Base-by-base conservation (phyloP, 2,329 filamentous ascomycete species). In the Rugonectria rugulosa region DNA sequence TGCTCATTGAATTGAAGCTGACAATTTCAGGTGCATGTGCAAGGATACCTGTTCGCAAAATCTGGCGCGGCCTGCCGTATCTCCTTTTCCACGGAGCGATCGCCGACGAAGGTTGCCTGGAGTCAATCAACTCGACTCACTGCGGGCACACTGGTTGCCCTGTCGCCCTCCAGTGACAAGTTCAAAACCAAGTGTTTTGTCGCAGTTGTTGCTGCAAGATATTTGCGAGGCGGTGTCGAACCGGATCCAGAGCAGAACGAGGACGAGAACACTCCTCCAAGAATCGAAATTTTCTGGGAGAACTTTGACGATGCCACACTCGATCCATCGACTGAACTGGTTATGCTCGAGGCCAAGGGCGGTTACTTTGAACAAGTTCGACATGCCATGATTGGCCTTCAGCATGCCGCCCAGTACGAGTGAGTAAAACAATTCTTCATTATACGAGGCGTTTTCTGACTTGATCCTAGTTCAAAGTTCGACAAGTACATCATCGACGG, bases 361-460 rank as follows among this genome's bases (percentile, higher is more conserved):
- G 88, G 89, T 1, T 96, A 92, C 68, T 97, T 86, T 60, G 93
- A 97, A 70, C 85, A 90, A 0, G 81, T 85, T 31, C 82, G 90
- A 0, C 86, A 96, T 68, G 88, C 87, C 0, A 79, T 97, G 69
- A 76, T 84, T 12, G 88, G 89, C 0, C 73, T 97, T 2, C 91
- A 97, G 52, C 75, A 75, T 79, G 86, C 73, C 70, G 73, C 74
- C 3, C 49, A 47, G 83, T 73, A 80, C 73, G 71, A 57, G 87
- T 90, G 72, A 73, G 74, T 72, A n/a, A n/a, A n/a, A n/a, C n/a
- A n/a, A n/a, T n/a, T n/a, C n/a, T n/a, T n/a, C n/a, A n/a, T n/a
- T n/a, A n/a, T n/a, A n/a, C n/a, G n/a, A n/a, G n/a, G n/a, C n/a
- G n/a, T n/a, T n/a, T n/a, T n/a, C n/a, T n/a, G n/a, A n/a, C 40